A percentile compares a stretch with the other conserved stretches of the same genome.
Conservation (phyloP, 2,329 filamentous ascomycete genomes). For the Calonectria multiphialidica region DNA sequence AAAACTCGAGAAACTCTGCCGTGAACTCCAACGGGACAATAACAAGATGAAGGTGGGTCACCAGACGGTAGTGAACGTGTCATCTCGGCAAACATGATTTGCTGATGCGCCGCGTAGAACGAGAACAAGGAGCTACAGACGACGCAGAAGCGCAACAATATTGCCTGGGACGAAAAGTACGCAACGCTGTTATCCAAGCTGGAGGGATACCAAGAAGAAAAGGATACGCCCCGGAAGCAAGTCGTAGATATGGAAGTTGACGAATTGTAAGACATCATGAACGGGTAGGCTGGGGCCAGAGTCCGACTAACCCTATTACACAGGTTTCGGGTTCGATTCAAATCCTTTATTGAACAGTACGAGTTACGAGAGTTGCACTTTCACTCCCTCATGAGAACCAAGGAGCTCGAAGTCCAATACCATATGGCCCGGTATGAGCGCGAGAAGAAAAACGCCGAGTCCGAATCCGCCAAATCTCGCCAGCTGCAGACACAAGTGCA, state of each 20-base stretch:
- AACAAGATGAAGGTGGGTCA: constrained; percentile 91
- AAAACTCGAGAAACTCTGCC: constrained; percentile 95
- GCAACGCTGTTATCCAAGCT: constrained; percentile 85
- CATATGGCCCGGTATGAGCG: constrained; percentile 90
- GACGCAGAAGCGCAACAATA: constrained; percentile 83
- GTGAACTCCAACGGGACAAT: constrained; percentile 96
- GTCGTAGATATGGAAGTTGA: constrained; percentile 89
- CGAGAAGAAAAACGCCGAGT: constrained; percentile 89
- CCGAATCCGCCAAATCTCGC: constrained; percentile 82
- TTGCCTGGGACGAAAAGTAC: constrained; percentile 87
- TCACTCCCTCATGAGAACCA: constrained; percentile 89
- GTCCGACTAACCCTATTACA: constrained; percentile 31
- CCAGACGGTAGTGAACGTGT: not conserved
- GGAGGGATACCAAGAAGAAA: constrained; percentile 88
- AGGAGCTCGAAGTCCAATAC: constrained; percentile 95
- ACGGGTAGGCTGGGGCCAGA: not conserved
- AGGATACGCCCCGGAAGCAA: constrained; percentile 84
- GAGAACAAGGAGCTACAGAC: constrained; percentile 95
- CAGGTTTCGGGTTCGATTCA: constrained; percentile 88
- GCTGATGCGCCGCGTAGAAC: constrained; percentile 65
- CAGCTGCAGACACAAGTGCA: constrained; percentile 92
- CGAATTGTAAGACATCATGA: constrained; percentile 74
- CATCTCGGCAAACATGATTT: not conserved
- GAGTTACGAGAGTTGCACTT: constrained; percentile 96
- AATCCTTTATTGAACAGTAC: constrained; percentile 96